Evolutionary conservation across 2,329 filamentous ascomycete genomes (phyloP).

Genomic region (Coniochaeta prunicola): DNA sequence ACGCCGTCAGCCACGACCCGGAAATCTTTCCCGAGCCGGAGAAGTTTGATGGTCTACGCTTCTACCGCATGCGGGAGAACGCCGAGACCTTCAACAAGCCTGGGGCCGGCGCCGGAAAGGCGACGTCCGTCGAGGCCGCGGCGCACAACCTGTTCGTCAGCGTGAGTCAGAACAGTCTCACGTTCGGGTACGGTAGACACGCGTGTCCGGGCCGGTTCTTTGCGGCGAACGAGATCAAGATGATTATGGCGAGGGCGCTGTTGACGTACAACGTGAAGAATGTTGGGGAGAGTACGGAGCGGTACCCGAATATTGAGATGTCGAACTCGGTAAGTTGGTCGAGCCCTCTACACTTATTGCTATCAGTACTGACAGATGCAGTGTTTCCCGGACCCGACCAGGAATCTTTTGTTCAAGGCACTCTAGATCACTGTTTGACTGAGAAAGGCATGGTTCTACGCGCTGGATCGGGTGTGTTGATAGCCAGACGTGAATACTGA

Average conservation of each 20-base stretch:
- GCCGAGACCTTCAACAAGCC: conserved; percentile 3
- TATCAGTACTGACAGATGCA: conserved; percentile 1
- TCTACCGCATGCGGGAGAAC: conserved; percentile 25
- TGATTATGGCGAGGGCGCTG: conserved; percentile 21
- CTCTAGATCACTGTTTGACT: background rate
- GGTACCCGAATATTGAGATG: conserved; percentile 18
- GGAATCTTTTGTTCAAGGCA: conserved; percentile 15
- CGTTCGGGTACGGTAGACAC: conserved; percentile 32
- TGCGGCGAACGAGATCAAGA: conserved; percentile 29
- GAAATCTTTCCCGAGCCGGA: conserved; percentile 26
- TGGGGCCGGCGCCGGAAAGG: conserved; percentile 5
- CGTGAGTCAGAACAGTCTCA: conserved; percentile 21
- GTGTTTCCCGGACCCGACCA: conserved; percentile 15
- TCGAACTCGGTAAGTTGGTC: conserved; percentile 7
- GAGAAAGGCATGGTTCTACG: too few relatives aligned
- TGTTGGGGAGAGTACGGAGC: conserved; percentile 12
- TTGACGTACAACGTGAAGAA: conserved; percentile 21
- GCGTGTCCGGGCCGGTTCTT: conserved; percentile 31
- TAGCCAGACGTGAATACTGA: too few relatives aligned
- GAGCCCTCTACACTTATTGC: conserved; percentile 2
- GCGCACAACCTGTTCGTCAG: conserved; percentile 33
- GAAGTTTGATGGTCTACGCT: conserved; percentile 30
- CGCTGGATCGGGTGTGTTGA: too few relatives aligned
- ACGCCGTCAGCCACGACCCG: conserved; percentile 28
- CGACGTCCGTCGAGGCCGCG: conserved; percentile 17